Evolutionary conservation across 306 rosid genomes (phyloP).

Genomic region (Oxytropis ochrocephala): DNA sequence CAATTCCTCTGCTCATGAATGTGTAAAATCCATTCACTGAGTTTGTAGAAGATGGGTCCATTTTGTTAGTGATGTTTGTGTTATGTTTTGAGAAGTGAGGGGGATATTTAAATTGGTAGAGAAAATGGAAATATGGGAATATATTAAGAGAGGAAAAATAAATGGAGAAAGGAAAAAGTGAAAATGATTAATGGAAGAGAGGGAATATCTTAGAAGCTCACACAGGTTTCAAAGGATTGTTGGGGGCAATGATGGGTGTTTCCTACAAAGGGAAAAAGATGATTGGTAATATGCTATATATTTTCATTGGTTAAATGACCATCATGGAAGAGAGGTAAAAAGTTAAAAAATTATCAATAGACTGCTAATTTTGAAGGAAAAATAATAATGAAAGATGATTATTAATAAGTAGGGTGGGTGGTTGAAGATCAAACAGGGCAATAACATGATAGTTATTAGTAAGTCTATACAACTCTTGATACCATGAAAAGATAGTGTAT

Average conservation of each 20-base stretch:
- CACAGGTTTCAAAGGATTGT: conserved; percentile 85
- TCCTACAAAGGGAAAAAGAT: conserved; percentile 91
- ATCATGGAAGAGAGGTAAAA: conserved; percentile 14
- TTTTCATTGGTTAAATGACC: conserved; percentile 81
- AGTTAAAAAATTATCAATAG: neutral
- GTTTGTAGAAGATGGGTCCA: conserved; percentile 69
- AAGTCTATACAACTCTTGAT: too few relatives aligned
- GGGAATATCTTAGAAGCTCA: conserved; percentile 67
- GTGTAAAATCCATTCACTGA: conserved; percentile 80
- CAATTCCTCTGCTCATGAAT: conserved; percentile 71
- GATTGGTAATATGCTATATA: conserved; percentile 73
- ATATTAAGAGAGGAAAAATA: neutral
- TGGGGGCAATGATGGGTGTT: conserved; percentile 99
- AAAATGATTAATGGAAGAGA: conserved; percentile 18
- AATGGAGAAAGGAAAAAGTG: neutral
- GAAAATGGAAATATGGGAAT: conserved; percentile 19
- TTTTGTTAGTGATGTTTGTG: neutral
- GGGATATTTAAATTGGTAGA: conserved; percentile 49
- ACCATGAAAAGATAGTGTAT: too few relatives aligned
- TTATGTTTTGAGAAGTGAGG: conserved; percentile 1
- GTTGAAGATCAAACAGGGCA: neutral
- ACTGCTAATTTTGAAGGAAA: neutral
- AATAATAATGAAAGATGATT: neutral
- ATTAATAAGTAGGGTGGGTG: neutral
- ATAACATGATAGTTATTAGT: too few relatives aligned